Evolutionary conservation across 148 eudicot genomes (phyloP), one percentile per base, ranked within the genome.

Genomic region (Silene conica): DNA sequence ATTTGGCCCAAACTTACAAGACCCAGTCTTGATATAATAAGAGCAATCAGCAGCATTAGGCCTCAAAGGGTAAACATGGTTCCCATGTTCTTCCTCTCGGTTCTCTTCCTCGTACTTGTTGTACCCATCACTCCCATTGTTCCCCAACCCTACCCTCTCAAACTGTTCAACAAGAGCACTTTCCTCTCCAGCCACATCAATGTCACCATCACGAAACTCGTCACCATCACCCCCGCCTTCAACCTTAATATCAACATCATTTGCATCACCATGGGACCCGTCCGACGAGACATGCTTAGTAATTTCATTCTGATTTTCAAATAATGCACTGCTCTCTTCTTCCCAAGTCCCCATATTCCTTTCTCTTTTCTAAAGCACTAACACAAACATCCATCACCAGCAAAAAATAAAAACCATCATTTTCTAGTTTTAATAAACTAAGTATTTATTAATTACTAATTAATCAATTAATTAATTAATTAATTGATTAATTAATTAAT

Each of bases 1-100:
- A 69, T 67, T 77, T 46, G 59, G 62, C 4, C 89, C 91, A 82
- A 80, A 90, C 73, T 86, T 85, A 71, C 96, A 90, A 34, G 82
- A 63, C 38, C 96, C 93, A 7, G 86, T 85, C 73, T 82, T 86
- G 50, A 87, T 59, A 74, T 83, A 90, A 76, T 63, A 86, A 0
- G 86, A 22, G 77, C 96, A 90, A 64, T 90, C 89, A 48, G 41
- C 70, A 54, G 82, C 88, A 74, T 81, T 50, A 67, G 86, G 81
- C 21, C 88, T 80, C 25, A 85, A 73, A 6, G 90, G 86, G 73
- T 72, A 73, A 38, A 52, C 46, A 50, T 25, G 72, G 61, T 16
- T 31, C 22, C 64, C 73, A 0, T 50, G 69, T 3, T 76, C 65
- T 11, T 25, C n/a, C 55, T 23, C 73, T 41, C 19, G 22, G 1